Evolutionary conservation across 768 basidiomycete species (phyloP).

Genomic region (Xerocomus potaroensis): DNA sequence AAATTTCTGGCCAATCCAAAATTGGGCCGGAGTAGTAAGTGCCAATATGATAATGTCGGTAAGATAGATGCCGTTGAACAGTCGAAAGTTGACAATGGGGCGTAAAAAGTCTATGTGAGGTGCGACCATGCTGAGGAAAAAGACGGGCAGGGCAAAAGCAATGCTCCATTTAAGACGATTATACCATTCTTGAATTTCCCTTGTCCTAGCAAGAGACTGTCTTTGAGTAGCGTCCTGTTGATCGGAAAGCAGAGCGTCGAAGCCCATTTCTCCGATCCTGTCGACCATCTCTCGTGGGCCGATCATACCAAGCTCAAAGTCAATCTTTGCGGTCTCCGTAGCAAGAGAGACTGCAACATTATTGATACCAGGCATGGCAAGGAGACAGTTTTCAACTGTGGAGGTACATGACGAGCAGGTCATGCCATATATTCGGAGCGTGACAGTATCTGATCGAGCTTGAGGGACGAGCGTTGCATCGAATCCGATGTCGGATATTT

Average conservation of each 20-base stretch:
- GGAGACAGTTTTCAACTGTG: conserved; percentile 68
- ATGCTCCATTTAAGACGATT: conserved; percentile 69
- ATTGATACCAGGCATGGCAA: conserved; percentile 66
- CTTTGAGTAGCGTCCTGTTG: conserved; percentile 80
- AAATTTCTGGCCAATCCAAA: conserved; percentile 86
- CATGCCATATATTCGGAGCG: conserved; percentile 87
- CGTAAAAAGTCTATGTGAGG: conserved; percentile 61
- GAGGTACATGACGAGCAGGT: conserved; percentile 80
- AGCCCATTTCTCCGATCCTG: conserved; percentile 82
- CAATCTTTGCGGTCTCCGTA: conserved; percentile 69
- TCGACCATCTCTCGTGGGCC: conserved; percentile 88
- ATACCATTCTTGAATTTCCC: conserved; percentile 91
- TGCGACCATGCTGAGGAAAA: conserved; percentile 85
- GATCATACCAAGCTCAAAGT: conserved; percentile 69
- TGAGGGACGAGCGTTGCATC: conserved; percentile 77
- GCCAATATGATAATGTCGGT: conserved; percentile 73
- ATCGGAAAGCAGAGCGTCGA: conserved; percentile 82
- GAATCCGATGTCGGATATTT: conserved; percentile 91
- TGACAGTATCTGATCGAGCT: conserved; percentile 59
- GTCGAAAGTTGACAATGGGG: conserved; percentile 42
- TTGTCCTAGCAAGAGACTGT: conserved; percentile 79
- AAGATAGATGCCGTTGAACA: conserved; percentile 70
- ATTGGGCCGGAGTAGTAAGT: conserved; percentile 89
- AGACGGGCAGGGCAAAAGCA: conserved; percentile 87
- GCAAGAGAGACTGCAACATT: conserved; percentile 70